Base-by-base conservation (phyloP, 2,329 filamentous ascomycete genomes). In the Trichophyton equinum region DNA sequence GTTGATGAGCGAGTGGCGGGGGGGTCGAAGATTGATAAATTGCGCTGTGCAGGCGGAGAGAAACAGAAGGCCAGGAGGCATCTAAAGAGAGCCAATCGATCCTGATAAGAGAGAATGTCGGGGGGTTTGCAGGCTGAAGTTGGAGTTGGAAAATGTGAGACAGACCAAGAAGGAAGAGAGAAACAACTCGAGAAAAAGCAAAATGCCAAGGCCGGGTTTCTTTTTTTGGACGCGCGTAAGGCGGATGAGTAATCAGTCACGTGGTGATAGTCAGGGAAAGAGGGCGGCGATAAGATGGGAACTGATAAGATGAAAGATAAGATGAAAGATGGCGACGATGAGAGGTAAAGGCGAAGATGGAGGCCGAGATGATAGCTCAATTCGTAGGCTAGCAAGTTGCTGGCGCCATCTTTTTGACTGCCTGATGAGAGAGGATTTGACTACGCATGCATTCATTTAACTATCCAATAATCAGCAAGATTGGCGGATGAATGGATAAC, bases 171-270 rank as follows among this genome's bases (percentile, higher is more conserved):
- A 47, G 47, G 40, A 59, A 58, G 51, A 27, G 53, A 38, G 49
- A 49, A 58, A 60, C 51, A 60, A 38, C 22, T 44, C 57, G 62
- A 61, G 61, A 64, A 64, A 38, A 44, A 46, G 56, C 59, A 62
- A 63, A 27, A 44, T 68, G 69, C 69, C 7, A 66, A 66, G 2
- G 68, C 66, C 15, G 27, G 18, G 5, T 5, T 18, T 36, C n/a
- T 40, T 56, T 56, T 56, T 38, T 30, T 56, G 53, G 36, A 36
- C 27, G 27, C 27, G 27, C 53, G 53, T 51, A 51, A 51, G 46
- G 20, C 25, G 11, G 46, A 51, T 51, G 22, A 51, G 3, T 51
- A 25, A 51, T 20, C 20, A 51, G 6, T 25, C 46, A 51, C 44
- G 44, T 47, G 44, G 9, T 47, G 8, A 47, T 20, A 47, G 6